Percentiles rank a stretch among this genome's conserved stretches.
Evolutionary conservation across 2,329 filamentous ascomycete genomes (phyloP).

Genomic region (Sporothrix pallida): DNA sequence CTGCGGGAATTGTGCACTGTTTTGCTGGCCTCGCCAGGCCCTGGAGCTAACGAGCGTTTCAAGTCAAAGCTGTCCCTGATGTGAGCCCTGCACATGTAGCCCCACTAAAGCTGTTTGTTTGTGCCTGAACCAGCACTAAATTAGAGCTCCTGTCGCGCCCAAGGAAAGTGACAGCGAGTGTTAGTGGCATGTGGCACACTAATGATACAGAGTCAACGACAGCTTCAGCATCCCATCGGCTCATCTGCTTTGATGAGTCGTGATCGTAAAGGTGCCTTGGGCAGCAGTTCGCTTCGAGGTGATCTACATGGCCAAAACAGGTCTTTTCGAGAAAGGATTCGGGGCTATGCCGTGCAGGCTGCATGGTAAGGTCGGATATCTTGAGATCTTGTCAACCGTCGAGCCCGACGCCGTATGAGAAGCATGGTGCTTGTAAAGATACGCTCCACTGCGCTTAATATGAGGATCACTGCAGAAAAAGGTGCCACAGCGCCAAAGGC

Average conservation of each 20-base stretch:
- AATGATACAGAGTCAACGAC: not conserved
- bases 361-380: not conserved
- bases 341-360: not conserved
- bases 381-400: constrained; percentile 1
- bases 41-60: constrained; percentile 1
- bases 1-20: constrained; percentile 18
- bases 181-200: not conserved
- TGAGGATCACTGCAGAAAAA: constrained; percentile 18
- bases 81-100: not conserved
- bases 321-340: not conserved
- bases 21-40: not conserved
- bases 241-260: not conserved
- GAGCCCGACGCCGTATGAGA: not conserved
- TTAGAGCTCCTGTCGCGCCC: not conserved
- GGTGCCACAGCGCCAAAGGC: constrained; percentile 7
- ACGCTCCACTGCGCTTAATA: constrained; percentile 11
- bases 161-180: not conserved
- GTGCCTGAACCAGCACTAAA: constrained; percentile 16
- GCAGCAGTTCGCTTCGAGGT: not conserved
- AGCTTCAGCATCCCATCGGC: not conserved
- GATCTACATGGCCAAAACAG: not conserved
- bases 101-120: constrained; percentile 22
- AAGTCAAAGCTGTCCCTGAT: not conserved
- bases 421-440: not conserved
- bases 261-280: not conserved